Evolutionary conservation across 345 rosid genomes (phyloP).

Genomic region (Balakata baccata): DNA sequence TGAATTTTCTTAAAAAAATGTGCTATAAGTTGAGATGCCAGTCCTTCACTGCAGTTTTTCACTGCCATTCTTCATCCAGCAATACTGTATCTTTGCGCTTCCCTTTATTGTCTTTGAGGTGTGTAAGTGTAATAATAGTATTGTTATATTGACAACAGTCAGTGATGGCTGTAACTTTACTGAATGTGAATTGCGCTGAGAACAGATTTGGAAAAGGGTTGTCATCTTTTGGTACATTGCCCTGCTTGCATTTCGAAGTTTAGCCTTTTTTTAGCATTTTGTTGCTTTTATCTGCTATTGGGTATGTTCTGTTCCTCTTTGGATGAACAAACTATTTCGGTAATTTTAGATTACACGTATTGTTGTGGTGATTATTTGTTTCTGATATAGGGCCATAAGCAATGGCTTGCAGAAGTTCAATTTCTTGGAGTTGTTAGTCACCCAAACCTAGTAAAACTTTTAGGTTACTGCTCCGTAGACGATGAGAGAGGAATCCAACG

Average conservation of each 20-base stretch:
- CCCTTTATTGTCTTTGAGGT: no score
- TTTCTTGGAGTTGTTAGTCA: slow-evolving; percentile 78
- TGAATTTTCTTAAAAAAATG: neutral
- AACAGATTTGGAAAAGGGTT: neutral
- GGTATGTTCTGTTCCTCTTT: neutral
- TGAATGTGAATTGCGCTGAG: neutral
- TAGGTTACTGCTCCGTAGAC: slow-evolving; percentile 71
- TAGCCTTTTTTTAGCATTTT: neutral
- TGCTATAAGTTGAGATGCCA: neutral
- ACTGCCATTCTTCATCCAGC: neutral
- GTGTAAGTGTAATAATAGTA: no score
- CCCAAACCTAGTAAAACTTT: slow-evolving; percentile 79
- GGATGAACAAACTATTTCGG: neutral
- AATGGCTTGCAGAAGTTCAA: slow-evolving; percentile 90
- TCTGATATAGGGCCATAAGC: slow-evolving; percentile 67
- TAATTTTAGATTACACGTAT: neutral
- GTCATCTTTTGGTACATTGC: neutral
- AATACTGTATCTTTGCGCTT: no score
- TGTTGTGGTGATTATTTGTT: slow-evolving; percentile 11
- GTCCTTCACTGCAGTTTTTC: neutral
- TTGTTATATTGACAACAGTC: no score
- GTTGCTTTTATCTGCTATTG: neutral
- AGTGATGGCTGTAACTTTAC: neutral
- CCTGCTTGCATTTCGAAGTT: neutral
- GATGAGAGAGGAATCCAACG: slow-evolving; percentile 60